Conservation (phyloP, 1,284 basidiomycete species). For the Pseudozyma tsukubaensis region DNA sequence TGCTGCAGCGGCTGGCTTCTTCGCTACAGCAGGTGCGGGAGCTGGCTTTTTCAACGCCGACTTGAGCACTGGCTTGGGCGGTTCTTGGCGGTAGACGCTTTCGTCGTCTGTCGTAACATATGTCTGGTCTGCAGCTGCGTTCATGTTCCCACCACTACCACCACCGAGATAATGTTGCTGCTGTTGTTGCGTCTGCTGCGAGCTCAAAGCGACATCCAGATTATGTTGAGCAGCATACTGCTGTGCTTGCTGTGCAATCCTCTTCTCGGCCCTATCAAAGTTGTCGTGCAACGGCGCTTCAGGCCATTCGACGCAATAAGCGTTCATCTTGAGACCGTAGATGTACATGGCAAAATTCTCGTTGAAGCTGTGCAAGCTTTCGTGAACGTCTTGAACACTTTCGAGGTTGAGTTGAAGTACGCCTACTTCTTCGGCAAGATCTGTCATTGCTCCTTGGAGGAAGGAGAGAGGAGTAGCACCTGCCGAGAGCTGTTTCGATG, state of each 20-base stretch:
- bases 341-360: constrained; percentile 92
- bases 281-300: constrained; percentile 71
- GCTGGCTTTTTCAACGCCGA: constrained; percentile 47
- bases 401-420: constrained; percentile 81
- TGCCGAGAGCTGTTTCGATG: constrained; percentile 66
- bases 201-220: constrained; percentile 18
- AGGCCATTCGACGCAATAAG: constrained; percentile 89
- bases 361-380: constrained; percentile 85
- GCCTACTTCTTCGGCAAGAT: constrained; percentile 87
- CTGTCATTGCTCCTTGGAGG: constrained; percentile 82
- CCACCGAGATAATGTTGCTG: not conserved
- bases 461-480: constrained; percentile 80
- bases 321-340: constrained; percentile 93
- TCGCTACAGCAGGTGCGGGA: constrained; percentile 16
- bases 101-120: constrained; percentile 65
- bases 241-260: constrained; percentile 49
- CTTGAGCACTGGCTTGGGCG: constrained; percentile 41
- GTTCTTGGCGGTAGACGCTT: constrained; percentile 37
- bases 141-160: not conserved
- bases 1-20: constrained; percentile 19
- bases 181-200: constrained; percentile 19
- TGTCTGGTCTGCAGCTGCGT: constrained; percentile 57
- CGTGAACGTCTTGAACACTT: constrained; percentile 78
- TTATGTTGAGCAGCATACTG: constrained; percentile 45
- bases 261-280: constrained; percentile 56